phyloP scores from a whole-genome alignment of 306 rosid genomes.

The Quercus mongolica region DNA sequence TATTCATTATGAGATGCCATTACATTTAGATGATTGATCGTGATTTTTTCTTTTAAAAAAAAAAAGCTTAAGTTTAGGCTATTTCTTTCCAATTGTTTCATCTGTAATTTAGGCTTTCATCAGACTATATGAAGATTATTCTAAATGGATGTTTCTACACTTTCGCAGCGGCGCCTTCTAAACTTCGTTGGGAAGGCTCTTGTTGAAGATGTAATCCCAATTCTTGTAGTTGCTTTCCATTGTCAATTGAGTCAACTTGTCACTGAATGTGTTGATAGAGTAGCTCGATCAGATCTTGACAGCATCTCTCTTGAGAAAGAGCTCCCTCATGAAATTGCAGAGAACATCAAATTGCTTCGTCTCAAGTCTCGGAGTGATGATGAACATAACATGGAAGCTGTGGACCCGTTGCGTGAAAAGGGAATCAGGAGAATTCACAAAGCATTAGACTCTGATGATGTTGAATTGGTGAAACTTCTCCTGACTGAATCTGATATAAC shows the following conservation, averaged over 20 bases:
- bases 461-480: slow-evolving; percentile 74
- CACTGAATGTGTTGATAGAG: slow-evolving; percentile 56
- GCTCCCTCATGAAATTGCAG: slow-evolving; percentile 56
- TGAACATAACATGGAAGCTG: slow-evolving; percentile 30
- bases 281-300: slow-evolving; percentile 72
- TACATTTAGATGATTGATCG: not conserved
- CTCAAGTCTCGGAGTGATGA: slow-evolving; percentile 31
- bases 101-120: not conserved
- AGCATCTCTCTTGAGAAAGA: slow-evolving; percentile 60
- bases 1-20: not conserved
- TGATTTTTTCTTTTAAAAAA: not conserved
- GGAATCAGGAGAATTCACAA: slow-evolving; percentile 54
- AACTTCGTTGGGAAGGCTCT: slow-evolving; percentile 79
- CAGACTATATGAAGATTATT: not conserved
- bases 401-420: slow-evolving; percentile 46
- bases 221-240: slow-evolving; percentile 62
- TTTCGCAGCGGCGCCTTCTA: slow-evolving; percentile 69
- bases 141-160: slow-evolving; percentile 8
- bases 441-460: slow-evolving; percentile 87
- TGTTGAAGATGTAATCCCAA: slow-evolving; percentile 80
- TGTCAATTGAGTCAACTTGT: slow-evolving; percentile 61
- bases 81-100: not conserved
- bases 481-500: slow-evolving; percentile 63
- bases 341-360: slow-evolving; percentile 42
- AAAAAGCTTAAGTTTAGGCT: not conserved